phyloP scores from a whole-genome alignment of 768 basidiomycete genomes.

The Plicaturopsis crispa region DNA sequence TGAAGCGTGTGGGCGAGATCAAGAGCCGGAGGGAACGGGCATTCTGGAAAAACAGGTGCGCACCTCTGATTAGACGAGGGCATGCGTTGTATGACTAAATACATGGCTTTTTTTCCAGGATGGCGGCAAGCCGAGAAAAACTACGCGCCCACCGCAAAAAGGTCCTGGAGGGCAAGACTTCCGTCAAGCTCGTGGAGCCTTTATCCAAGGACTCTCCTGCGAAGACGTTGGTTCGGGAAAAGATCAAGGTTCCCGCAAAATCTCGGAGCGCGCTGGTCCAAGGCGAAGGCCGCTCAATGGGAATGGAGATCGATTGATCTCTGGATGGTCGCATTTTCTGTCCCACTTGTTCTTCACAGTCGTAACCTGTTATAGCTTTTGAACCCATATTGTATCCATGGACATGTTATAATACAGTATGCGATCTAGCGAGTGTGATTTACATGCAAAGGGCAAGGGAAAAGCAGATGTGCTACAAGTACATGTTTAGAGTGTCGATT shows the following conservation, averaged over 20 bases:
- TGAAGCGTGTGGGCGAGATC: conserved; percentile 93
- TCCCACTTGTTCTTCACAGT: not conserved
- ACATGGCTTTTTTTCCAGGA: conserved; percentile 54
- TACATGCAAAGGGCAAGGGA: conserved; percentile 6
- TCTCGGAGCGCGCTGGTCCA: conserved; percentile 66
- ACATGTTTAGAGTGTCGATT: conserved; percentile 10
- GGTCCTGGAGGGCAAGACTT: conserved; percentile 42
- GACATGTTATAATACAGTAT: conserved; percentile 15
- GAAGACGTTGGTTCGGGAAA: conserved; percentile 43
- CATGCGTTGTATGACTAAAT: no score
- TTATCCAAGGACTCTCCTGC: conserved; percentile 39
- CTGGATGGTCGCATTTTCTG: conserved; percentile 1
- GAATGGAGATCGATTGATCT: conserved; percentile 78
- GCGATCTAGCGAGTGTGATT: not conserved
- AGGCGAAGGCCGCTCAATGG: conserved; percentile 85
- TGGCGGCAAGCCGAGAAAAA: conserved; percentile 78
- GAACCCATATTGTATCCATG: not conserved
- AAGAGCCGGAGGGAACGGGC: conserved; percentile 83
- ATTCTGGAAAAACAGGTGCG: conserved; percentile 90
- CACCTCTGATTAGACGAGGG: conserved; percentile 3
- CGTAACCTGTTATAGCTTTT: no score
- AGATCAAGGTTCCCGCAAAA: conserved; percentile 66
- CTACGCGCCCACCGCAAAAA: conserved; percentile 68
- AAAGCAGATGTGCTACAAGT: conserved; percentile 1
- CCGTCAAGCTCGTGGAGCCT: conserved; percentile 64